phyloP scores from a whole-genome alignment of 2,329 filamentous ascomycete genomes.

The Parastagonospora avenae region DNA sequence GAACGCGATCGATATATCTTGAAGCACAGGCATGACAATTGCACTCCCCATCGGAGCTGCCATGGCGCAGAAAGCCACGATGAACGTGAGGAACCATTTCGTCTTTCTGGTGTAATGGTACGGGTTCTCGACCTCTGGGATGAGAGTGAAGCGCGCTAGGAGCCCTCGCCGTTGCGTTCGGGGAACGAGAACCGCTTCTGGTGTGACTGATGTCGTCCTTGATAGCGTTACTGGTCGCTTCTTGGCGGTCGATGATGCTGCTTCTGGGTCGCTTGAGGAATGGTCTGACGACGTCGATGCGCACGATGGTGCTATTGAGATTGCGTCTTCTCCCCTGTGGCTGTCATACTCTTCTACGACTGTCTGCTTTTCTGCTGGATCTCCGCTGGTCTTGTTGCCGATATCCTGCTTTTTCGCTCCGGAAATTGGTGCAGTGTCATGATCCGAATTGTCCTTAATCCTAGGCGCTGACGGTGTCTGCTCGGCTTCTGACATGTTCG shows the following conservation, averaged over 20 bases:
- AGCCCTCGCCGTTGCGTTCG: constrained; percentile 69
- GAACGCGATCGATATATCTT: constrained; percentile 41
- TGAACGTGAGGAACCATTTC: constrained; percentile 83
- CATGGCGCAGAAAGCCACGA: constrained; percentile 77
- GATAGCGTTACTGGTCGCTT: constrained; percentile 25
- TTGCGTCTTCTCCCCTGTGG: constrained; percentile 15
- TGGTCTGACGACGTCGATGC: constrained; percentile 26
- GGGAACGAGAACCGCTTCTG: constrained; percentile 56
- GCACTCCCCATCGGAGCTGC: constrained; percentile 83
- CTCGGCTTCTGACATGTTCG: constrained; percentile 2
- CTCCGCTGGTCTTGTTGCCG: neutral
- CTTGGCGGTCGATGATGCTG: neutral
- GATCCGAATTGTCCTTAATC: neutral
- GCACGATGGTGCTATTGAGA: constrained; percentile 30
- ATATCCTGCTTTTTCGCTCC: constrained; percentile 3
- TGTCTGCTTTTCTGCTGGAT: constrained; percentile 11
- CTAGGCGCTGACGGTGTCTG: neutral
- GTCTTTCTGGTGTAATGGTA: constrained; percentile 72
- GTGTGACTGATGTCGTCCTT: constrained; percentile 38
- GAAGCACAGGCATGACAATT: constrained; percentile 70
- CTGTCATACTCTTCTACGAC: constrained; percentile 7
- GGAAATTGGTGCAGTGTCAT: neutral
- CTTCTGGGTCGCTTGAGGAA: constrained; percentile 12
- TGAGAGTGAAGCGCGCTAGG: constrained; percentile 69
- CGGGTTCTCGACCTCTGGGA: constrained; percentile 80